Conservation (phyloP, 2,329 filamentous ascomycete species). For the Colletotrichum godetiae region DNA sequence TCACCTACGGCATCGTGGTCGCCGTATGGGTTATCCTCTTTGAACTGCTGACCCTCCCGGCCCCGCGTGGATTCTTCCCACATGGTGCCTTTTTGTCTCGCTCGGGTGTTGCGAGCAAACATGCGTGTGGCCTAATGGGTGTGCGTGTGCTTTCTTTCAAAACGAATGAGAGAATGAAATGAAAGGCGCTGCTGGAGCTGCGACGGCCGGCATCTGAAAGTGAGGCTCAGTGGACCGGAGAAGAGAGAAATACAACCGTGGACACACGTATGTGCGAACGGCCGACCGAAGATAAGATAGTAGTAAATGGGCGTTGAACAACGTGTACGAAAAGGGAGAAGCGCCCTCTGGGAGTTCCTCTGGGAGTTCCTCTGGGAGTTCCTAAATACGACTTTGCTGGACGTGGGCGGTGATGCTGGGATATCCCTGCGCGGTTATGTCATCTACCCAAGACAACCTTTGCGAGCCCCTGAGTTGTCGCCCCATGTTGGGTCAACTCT, state of each 20-base stretch:
- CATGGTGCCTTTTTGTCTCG: not conserved
- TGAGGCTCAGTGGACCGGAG: not conserved
- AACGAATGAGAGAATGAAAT: not conserved
- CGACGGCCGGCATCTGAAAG: not conserved
- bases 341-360: constrained; percentile 4
- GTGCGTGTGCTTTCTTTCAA: not conserved
- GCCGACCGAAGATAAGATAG: not conserved
- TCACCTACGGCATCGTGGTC: constrained; percentile 28
- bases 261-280: not conserved
- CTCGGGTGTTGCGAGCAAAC: constrained; percentile 4
- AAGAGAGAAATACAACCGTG: not conserved
- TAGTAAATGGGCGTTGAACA: not conserved
- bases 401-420: constrained; percentile 2
- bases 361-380: not conserved
- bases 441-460: constrained; percentile 5
- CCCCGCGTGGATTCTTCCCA: constrained; percentile 3
- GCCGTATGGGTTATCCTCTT: constrained; percentile 16
- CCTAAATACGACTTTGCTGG: constrained; percentile 8
- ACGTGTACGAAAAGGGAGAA: constrained; percentile 5
- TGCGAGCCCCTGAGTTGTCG: not conserved
- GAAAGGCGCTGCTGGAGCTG: not conserved
- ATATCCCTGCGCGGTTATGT: constrained; percentile 7
- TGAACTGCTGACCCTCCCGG: not conserved
- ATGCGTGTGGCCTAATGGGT: not conserved
- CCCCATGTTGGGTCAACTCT: not conserved